Evolutionary conservation across 2,329 filamentous ascomycete species (phyloP), one percentile per base, ranked within the genome.

Genomic region (Scedosporium boydii): DNA sequence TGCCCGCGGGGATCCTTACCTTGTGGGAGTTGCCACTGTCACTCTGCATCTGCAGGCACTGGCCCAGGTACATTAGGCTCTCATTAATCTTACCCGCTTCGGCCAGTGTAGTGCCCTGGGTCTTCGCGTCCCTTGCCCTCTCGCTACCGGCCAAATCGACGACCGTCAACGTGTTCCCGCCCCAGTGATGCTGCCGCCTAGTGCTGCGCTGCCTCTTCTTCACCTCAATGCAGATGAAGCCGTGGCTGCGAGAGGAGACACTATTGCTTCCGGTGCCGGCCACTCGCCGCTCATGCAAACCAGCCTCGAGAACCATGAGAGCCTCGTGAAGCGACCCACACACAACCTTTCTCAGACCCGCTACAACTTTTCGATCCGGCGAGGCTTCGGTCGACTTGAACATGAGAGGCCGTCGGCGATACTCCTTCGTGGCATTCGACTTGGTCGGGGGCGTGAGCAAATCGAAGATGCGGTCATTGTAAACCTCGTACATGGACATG

Each of bases 61-160:
- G 95, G 0, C 95, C 95, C 1, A 99, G 82, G 72, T 97, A 98
- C 95, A 99, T 99, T 71, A 99, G 78, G 70, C 91, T 96, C 74
- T 97, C 93, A 70, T 99, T 99, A 73, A 99, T 99, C 77, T 98
- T 98, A 61, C 95, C 95, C 42, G 93, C 95, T 77, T 99, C 95
- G 0, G 90, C 93, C 14, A 99, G 82, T 0, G 93, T 97, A 3
- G 91, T 87, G 12, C 95, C 95, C 0, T 92, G 90, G 0, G 95
- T 98, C 80, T 97, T 97, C 27, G 95, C 93, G 66, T 95, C 92
- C 64, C 93, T 84, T 16, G 93, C 93, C 64, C 95, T 87, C 75
- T 99, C 95, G 65, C 95, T 98, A 14, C 93, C 93, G 18, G 93
- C 93, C 60, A 98, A 78, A 73, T 98, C 93, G 56, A 96, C 93